A percentile compares a stretch with the other conserved stretches of the same genome.
These are phyloP conservation scores for Starmera amethionina DNA, from an alignment of 805 yeast genomes.

Conservation along the genomic window DNA sequence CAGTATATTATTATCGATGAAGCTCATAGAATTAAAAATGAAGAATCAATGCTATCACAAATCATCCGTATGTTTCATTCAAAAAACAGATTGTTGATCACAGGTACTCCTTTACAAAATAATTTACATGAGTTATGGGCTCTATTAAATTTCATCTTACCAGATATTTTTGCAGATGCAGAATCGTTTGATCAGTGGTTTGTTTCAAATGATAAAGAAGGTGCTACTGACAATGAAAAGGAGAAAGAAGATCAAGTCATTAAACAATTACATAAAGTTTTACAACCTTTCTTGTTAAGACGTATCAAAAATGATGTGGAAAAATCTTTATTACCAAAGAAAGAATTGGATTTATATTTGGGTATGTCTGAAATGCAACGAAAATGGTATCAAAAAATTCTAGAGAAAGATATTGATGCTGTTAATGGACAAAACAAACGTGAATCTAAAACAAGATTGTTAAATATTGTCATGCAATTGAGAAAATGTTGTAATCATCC, in stretches of 20 bases:
- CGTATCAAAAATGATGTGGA: conserved; percentile 79
- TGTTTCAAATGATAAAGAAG: conserved; percentile 20
- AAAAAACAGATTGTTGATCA: conserved; percentile 57
- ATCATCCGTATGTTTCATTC: conserved; percentile 67
- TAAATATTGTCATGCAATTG: conserved; percentile 78
- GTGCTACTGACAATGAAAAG: conserved; percentile 23
- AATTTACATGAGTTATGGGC: conserved; percentile 81
- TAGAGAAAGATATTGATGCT: conserved; percentile 77
- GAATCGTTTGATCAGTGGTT: conserved; percentile 75
- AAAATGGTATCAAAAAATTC: conserved; percentile 64
- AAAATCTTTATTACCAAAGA: conserved; percentile 63
- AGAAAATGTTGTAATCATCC: conserved; percentile 85
- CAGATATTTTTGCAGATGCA: conserved; percentile 69
- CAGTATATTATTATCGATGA: conserved; percentile 65
- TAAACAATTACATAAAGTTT: conserved; percentile 63
- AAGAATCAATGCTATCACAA: conserved; percentile 48
- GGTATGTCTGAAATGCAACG: conserved; percentile 75
- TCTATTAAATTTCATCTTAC: conserved; percentile 60
- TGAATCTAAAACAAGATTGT: conserved; percentile 65
- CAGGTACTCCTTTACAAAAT: conserved; percentile 79
- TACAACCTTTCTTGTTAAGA: conserved; percentile 66
- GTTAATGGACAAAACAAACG: conserved; percentile 71
- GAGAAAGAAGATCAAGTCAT: conserved; percentile 41
- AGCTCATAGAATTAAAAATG: conserved; percentile 77
- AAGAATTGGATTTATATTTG: conserved; percentile 63